Conservation (phyloP, 2,329 filamentous ascomycete genomes). For the Blastomyces silverae region DNA sequence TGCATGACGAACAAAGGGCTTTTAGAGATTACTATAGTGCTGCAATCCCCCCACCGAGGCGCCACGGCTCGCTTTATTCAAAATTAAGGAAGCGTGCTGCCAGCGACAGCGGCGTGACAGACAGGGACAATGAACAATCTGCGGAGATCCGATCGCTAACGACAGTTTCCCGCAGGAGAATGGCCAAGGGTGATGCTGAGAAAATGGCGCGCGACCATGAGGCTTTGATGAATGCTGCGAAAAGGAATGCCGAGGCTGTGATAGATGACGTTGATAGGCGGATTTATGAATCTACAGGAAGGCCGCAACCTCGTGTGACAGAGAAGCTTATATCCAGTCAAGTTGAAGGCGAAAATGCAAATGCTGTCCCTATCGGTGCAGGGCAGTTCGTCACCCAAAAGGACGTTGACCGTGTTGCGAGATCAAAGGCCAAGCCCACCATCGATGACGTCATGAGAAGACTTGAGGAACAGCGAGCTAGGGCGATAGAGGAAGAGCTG, state of each 20-base stretch:
- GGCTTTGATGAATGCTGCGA: conserved; percentile 63
- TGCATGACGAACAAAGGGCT: conserved; percentile 61
- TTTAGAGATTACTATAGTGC: conserved; percentile 68
- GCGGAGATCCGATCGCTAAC: conserved; percentile 65
- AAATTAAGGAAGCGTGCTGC: conserved; percentile 56
- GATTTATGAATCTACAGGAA: conserved; percentile 65
- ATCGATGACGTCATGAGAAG: conserved; percentile 73
- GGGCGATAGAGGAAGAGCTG: conserved; percentile 52
- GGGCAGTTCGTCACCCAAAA: conserved; percentile 67
- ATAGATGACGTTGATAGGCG: conserved; percentile 71
- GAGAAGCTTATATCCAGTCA: conserved; percentile 68
- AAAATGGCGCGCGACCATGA: conserved; percentile 67
- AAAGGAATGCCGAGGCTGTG: conserved; percentile 67
- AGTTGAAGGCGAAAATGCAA: conserved; percentile 56
- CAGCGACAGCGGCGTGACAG: conserved; percentile 53
- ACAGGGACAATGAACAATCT: conserved; percentile 59
- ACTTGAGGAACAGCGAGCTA: conserved; percentile 60
- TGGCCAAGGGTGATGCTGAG: conserved; percentile 62
- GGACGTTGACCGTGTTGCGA: conserved; percentile 68
- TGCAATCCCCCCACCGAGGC: conserved; percentile 41
- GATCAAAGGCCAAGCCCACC: conserved; percentile 65
- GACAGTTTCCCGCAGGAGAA: conserved; percentile 61
- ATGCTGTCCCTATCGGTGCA: conserved; percentile 62
- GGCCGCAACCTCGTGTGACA: conserved; percentile 56
- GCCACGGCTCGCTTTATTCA: conserved; percentile 36